A percentile compares a stretch with the other conserved stretches of the same genome.
phyloP scores from a whole-genome alignment of 75 land plant genomes.

The Pinus albicaulis region DNA sequence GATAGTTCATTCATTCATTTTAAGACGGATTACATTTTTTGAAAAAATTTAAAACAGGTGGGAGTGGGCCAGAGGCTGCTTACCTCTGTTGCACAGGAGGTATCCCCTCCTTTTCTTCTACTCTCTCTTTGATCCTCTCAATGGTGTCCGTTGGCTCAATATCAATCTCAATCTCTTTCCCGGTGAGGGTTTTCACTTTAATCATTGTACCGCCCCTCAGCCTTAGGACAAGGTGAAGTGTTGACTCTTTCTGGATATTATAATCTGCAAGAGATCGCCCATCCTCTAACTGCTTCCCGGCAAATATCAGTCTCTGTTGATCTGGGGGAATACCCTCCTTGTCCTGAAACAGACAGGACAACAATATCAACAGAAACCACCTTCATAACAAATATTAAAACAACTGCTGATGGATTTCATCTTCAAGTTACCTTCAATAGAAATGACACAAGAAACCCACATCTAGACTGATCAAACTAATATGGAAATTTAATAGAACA shows the following conservation, averaged over 20 bases:
- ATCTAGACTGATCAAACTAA: too few species aligned
- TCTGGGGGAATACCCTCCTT: slow-evolving; percentile 2
- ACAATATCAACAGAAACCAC: too few species aligned
- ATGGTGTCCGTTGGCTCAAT: slow-evolving; percentile 61
- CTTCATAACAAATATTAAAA: too few species aligned
- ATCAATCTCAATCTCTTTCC: slow-evolving; percentile 64
- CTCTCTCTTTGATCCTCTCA: slow-evolving; percentile 61
- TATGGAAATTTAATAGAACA: too few species aligned
- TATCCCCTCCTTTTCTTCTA: slow-evolving; percentile 67
- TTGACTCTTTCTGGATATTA: neutral
- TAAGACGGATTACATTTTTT: too few species aligned
- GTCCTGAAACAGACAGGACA: neutral
- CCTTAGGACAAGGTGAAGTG: slow-evolving; percentile 12
- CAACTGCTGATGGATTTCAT: too few species aligned
- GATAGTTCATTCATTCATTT: too few species aligned
- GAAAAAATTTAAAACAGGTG: too few species aligned
- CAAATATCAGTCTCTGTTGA: slow-evolving; percentile 4
- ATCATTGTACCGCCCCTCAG: slow-evolving; percentile 67
- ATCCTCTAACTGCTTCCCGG: slow-evolving; percentile 2
- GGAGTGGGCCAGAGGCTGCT: neutral
- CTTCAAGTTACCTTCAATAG: too few species aligned
- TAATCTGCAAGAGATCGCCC: neutral
- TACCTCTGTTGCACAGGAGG: slow-evolving; percentile 66
- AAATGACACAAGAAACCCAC: too few species aligned
- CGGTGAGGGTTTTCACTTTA: slow-evolving; percentile 62